Evolutionary conservation across 371 early-diverging fungal genomes (phyloP), one percentile per base, ranked within the genome.

Genomic region (Syncephalastrum monosporum): DNA sequence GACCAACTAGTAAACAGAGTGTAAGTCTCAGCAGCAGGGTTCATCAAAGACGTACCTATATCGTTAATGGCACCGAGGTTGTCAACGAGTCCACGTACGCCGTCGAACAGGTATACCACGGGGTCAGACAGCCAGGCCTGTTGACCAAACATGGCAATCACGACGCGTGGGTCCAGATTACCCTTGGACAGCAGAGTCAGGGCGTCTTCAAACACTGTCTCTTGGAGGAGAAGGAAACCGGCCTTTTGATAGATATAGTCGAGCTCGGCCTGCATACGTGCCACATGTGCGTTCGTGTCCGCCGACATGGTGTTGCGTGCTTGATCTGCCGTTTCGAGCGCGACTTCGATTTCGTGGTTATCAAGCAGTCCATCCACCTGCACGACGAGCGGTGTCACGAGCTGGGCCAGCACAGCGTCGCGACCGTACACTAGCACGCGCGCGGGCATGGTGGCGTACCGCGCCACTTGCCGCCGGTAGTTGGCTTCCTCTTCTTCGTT

Each of bases 121-220:
- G 74, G 69, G 45, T 65, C 68, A 14, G 56, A 29, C 12, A 69
- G 44, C 56, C 72, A 65, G 45, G 56, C 47, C 0, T 65, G 48
- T 41, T 73, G 77, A 5, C 81, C 82, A 70, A 89, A 88, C 51
- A 88, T 61, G 10, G 67, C 56, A 14, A 91, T 75, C 0, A 88
- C 60, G 1, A 81, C 63, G 1, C 79, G 65, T 8, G 91, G 92
- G 64, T 89, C 87, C 14, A 88, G 56, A 15, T 79, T 69, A 3
- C 91, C 91, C 65, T 84, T 83, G 17, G 82, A 68, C 19, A 93
- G 65, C 10, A 83, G 65, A 0, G 58, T 49, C 55, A 89, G 75
- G 0, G 91, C 90, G 55, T 88, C 84, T 21, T 90, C 87, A 66
- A 91, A 90, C 0, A 85, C 53, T 0, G 89, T 85, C 48, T 84